phyloP scores from a whole-genome alignment of 2,329 filamentous ascomycete genomes.

The Pezizomycotina sp. region DNA sequence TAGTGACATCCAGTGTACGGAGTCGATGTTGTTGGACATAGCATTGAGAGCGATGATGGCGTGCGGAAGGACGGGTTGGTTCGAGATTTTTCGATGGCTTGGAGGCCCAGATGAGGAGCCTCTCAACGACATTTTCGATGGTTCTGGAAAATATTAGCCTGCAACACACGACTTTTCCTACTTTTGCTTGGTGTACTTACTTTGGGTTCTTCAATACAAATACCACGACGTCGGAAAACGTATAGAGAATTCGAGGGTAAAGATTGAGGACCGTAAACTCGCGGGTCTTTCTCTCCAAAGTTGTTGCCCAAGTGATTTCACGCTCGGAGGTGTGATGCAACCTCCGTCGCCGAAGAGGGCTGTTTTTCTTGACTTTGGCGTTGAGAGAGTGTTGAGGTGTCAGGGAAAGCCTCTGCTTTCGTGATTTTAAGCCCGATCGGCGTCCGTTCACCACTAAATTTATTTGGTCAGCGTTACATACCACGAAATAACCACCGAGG shows the following conservation, averaged over 20 bases:
- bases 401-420: conserved; percentile 4
- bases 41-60: conserved; percentile 40
- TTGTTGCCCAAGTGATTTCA: conserved; percentile 28
- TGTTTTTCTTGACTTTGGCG: conserved; percentile 3
- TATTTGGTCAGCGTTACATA: too few species aligned
- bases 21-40: conserved; percentile 29
- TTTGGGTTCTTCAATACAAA: conserved; percentile 33
- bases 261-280: conserved; percentile 31
- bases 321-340: conserved; percentile 7
- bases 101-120: conserved; percentile 36
- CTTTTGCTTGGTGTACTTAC: conserved; percentile 19
- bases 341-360: conserved; percentile 1
- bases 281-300: conserved; percentile 27
- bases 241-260: conserved; percentile 34
- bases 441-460: conserved; percentile 17
- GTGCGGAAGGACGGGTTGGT: conserved; percentile 40
- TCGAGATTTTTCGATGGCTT: conserved; percentile 38
- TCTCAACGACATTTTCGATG: conserved; percentile 32
- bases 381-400: conserved; percentile 3
- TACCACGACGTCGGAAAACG: conserved; percentile 34
- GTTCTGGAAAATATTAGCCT: conserved; percentile 24
- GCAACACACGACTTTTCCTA: not conserved
- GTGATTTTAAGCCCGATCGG: conserved; percentile 12
- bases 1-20: conserved; percentile 32
- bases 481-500: too few species aligned